These are phyloP conservation scores for Chytriomyces confervae DNA, from an alignment of 192 early-diverging fungal genomes.

Conservation along the genomic window DNA sequence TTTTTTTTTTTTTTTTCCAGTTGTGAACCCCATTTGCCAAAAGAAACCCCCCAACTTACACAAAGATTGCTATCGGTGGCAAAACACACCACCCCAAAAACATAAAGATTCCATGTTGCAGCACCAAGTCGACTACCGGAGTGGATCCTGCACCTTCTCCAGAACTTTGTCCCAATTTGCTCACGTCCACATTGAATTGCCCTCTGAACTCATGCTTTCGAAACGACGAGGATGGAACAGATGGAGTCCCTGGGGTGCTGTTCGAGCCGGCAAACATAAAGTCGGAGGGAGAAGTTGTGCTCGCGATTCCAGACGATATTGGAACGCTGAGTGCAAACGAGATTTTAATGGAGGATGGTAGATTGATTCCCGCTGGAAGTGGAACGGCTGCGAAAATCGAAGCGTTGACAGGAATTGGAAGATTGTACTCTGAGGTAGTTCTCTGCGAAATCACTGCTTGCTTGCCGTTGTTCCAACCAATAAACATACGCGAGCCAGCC, in stretches of 20 bases:
- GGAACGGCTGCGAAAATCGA: background rate
- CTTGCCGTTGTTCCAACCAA: background rate
- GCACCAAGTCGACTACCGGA: background rate
- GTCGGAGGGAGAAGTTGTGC: background rate
- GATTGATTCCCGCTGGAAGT: background rate
- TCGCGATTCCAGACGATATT: background rate
- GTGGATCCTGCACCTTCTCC: background rate
- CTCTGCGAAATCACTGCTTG: background rate
- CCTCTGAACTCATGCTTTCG: background rate
- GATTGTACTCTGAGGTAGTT: background rate
- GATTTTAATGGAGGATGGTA: background rate
- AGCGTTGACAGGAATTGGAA: background rate
- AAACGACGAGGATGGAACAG: background rate
- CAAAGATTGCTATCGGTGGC: conserved; percentile 48
- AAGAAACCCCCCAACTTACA: background rate
- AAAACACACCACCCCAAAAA: conserved; percentile 52
- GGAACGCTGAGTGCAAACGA: background rate
- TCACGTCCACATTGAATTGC: background rate
- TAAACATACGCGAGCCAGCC: background rate
- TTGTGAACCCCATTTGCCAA: too few relatives aligned
- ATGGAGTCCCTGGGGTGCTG: background rate
- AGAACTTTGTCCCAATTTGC: background rate
- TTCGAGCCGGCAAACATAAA: background rate
- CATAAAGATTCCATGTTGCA: conserved; percentile 53
- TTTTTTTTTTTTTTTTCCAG: too few relatives aligned